phyloP scores from a whole-genome alignment of 495 filamentous ascomycete species.

The Astrothelium subdiscretum region DNA sequence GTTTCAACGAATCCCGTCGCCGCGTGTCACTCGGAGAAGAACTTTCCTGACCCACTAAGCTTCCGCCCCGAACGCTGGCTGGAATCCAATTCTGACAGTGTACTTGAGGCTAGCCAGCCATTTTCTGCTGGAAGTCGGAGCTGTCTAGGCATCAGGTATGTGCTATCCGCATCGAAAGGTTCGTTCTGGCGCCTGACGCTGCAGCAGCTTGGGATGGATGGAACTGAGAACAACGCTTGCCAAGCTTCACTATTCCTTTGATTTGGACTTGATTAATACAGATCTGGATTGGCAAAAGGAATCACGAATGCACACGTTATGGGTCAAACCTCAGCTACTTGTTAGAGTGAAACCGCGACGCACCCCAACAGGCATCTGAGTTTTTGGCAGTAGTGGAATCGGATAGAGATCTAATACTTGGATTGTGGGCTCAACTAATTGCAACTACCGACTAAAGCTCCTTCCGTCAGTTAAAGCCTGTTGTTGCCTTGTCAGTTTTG shows the following conservation, averaged over 20 bases:
- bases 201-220: background rate
- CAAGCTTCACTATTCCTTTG: background rate
- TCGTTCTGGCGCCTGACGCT: background rate
- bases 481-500: background rate
- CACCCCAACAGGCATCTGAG: too few relatives aligned
- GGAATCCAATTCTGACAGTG: constrained; percentile 10
- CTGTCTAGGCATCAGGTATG: constrained; percentile 18
- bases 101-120: constrained; percentile 19
- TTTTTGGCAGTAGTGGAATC: too few relatives aligned
- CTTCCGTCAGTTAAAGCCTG: background rate
- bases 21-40: background rate
- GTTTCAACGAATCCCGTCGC: background rate
- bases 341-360: constrained; percentile 17
- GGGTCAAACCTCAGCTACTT: background rate
- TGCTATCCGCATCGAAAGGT: background rate
- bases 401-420: too few relatives aligned
- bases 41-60: constrained; percentile 17
- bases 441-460: too few relatives aligned
- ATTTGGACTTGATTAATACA: background rate
- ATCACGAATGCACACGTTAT: background rate
- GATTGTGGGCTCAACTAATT: too few relatives aligned
- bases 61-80: constrained; percentile 25
- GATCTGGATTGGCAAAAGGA: background rate
- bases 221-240: background rate
- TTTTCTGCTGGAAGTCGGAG: constrained; percentile 22